phyloP scores from a whole-genome alignment of 495 filamentous ascomycete species.

The Geoglossum glabrum region DNA sequence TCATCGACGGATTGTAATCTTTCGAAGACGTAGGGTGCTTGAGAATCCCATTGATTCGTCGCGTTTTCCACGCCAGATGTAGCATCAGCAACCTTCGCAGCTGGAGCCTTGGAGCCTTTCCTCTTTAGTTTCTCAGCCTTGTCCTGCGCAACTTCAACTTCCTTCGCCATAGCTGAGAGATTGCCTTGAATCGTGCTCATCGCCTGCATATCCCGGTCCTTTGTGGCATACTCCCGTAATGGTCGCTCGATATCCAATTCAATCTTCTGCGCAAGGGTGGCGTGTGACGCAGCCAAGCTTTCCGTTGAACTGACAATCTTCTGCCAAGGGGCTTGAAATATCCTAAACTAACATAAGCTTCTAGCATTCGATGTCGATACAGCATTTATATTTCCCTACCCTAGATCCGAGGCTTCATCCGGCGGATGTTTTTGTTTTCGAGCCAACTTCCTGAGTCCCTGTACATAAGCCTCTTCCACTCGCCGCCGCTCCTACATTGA shows the following conservation, averaged over 20 bases:
- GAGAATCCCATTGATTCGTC: constrained; percentile 76
- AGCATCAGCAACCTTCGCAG: constrained; percentile 64
- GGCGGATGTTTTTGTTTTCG: constrained; percentile 42
- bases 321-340: constrained; percentile 84
- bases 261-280: constrained; percentile 61
- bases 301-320: constrained; percentile 69
- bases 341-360: constrained; percentile 28
- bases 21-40: constrained; percentile 90
- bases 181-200: constrained; percentile 72
- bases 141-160: constrained; percentile 66
- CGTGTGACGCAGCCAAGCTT: constrained; percentile 64
- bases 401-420: constrained; percentile 57
- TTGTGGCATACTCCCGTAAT: constrained; percentile 47
- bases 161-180: constrained; percentile 58
- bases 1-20: constrained; percentile 85
- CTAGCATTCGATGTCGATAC: background rate
- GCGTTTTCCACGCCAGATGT: constrained; percentile 54
- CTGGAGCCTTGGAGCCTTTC: constrained; percentile 58
- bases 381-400: constrained; percentile 37
- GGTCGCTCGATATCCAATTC: constrained; percentile 81
- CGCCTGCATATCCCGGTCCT: constrained; percentile 64
- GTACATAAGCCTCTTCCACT: constrained; percentile 79
- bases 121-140: constrained; percentile 69
- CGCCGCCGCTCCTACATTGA: constrained; percentile 62
- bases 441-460: constrained; percentile 62